Evolutionary conservation across 2,329 filamentous ascomycete species (phyloP), one percentile per base, ranked within the genome.

Genomic region (Onygena corvina): DNA sequence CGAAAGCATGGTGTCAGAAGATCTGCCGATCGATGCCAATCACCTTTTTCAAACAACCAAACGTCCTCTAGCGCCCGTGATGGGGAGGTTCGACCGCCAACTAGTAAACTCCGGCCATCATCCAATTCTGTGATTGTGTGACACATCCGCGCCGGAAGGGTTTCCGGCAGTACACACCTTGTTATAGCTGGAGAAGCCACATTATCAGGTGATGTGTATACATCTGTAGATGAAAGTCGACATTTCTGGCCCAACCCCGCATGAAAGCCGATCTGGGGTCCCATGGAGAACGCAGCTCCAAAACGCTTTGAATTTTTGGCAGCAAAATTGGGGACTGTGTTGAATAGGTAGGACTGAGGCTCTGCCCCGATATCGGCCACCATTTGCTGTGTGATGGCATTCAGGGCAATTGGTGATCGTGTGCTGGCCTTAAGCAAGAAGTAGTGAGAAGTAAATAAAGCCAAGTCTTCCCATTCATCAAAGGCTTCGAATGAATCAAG

Each of bases 381-480:
- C 8, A 6, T 38, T 14, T 42, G 4, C 20, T 1, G 4, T 40
- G 12, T 11, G 42, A 40, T 5, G 44, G 48, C 48, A 20, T 46
- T 11, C 3, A 7, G 7, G 12, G 27, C 3, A 9, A n/a, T 33
- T 6, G 7, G 8, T 46, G 14, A 5, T 20, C 45, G 23, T 54
- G 58, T 78, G 35, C 69, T 74, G 11, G 86, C 86, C 46, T 79
- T 72, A 6, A 94, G 72, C 36, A 95, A 67, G 57, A 89, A 84
- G 64, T 94, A 94, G 65, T 95, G 89, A 29, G 81, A 80, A 1
- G 78, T 80, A 63, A 93, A 94, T 0, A 94, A 71, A 2, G 84
- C 81, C 61, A 95, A 88, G 59, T 95, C 90, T 65, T 96, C 90
- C 87, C 87, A 94, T 66, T 95, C 89, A 63, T 96, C 90, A 61